A percentile compares a stretch with the other conserved stretches of the same genome.
Evolutionary conservation across 2,329 filamentous ascomycete species (phyloP).

Genomic region (Herpotrichia juniperi): DNA sequence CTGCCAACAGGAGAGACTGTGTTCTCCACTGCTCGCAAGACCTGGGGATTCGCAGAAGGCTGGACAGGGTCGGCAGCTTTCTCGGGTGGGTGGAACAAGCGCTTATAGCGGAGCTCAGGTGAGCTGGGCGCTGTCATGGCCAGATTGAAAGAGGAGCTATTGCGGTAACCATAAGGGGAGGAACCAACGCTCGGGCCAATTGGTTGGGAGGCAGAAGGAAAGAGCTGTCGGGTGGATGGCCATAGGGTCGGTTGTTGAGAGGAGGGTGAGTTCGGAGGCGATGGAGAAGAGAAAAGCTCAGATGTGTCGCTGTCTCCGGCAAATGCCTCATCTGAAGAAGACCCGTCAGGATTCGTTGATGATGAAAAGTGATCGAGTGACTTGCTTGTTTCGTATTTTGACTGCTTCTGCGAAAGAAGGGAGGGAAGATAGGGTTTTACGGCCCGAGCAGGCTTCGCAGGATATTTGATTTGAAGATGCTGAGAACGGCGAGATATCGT

Average conservation of each 20-base stretch:
- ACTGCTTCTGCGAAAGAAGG: conserved; percentile 12
- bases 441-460: conserved; percentile 6
- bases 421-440: conserved; percentile 21
- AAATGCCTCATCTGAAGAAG: conserved; percentile 39
- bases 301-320: conserved; percentile 40
- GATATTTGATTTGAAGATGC: conserved; percentile 7
- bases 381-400: neutral
- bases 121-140: conserved; percentile 43
- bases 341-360: conserved; percentile 34
- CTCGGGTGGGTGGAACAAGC: conserved; percentile 45
- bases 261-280: conserved; percentile 33
- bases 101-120: conserved; percentile 50
- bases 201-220: conserved; percentile 37
- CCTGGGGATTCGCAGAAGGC: conserved; percentile 4
- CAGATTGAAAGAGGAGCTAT: conserved; percentile 26
- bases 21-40: conserved; percentile 12
- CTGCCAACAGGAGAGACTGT: conserved; percentile 5
- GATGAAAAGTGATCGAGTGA: conserved; percentile 32
- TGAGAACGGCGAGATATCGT: conserved; percentile 14
- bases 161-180: conserved; percentile 21
- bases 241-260: conserved; percentile 25
- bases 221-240: conserved; percentile 33
- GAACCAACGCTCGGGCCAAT: conserved; percentile 24
- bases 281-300: conserved; percentile 38
- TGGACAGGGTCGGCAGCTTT: conserved; percentile 2